Conservation (phyloP, 352 stramenopile genomes). For the Globisporangium uncinulatum region DNA sequence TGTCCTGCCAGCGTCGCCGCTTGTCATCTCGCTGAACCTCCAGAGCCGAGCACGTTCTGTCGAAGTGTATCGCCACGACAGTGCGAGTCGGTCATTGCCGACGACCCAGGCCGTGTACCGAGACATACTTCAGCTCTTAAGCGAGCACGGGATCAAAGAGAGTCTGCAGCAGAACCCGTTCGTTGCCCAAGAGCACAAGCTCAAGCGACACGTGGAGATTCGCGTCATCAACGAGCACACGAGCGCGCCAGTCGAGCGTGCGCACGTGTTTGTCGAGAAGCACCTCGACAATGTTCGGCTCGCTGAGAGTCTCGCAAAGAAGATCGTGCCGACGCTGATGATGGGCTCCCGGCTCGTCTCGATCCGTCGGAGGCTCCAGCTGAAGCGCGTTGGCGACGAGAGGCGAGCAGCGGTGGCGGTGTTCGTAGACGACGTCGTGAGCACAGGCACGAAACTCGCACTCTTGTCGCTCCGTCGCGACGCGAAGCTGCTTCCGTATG, state of each 20-base stretch:
- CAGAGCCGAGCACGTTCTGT: slow-evolving; percentile 28
- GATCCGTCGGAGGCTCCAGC: slow-evolving; percentile 50
- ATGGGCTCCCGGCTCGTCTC: slow-evolving; percentile 60
- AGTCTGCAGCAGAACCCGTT: slow-evolving; percentile 66
- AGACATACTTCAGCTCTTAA: slow-evolving; percentile 33
- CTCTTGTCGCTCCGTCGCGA: slow-evolving; percentile 30
- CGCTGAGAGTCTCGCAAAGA: slow-evolving; percentile 43
- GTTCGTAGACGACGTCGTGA: slow-evolving; percentile 32
- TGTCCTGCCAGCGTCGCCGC: background rate
- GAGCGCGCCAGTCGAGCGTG: slow-evolving; percentile 32
- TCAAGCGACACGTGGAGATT: slow-evolving; percentile 45
- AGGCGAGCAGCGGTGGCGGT: slow-evolving; percentile 15
- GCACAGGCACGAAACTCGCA: slow-evolving; percentile 24
- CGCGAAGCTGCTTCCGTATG: slow-evolving; percentile 34
- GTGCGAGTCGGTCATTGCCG: slow-evolving; percentile 20
- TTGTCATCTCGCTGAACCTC: slow-evolving; percentile 38
- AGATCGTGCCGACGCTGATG: slow-evolving; percentile 53
- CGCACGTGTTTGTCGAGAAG: slow-evolving; percentile 58
- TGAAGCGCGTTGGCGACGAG: slow-evolving; percentile 36
- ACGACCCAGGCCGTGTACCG: slow-evolving; percentile 52
- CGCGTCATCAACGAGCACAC: slow-evolving; percentile 48
- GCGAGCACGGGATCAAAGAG: slow-evolving; percentile 56
- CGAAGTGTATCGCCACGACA: slow-evolving; percentile 43
- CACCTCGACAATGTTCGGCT: slow-evolving; percentile 35
- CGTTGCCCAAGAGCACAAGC: slow-evolving; percentile 29